Evolutionary conservation across 768 basidiomycete genomes (phyloP), one percentile per base, ranked within the genome.

Genomic region (Boletus tylopilopsis): DNA sequence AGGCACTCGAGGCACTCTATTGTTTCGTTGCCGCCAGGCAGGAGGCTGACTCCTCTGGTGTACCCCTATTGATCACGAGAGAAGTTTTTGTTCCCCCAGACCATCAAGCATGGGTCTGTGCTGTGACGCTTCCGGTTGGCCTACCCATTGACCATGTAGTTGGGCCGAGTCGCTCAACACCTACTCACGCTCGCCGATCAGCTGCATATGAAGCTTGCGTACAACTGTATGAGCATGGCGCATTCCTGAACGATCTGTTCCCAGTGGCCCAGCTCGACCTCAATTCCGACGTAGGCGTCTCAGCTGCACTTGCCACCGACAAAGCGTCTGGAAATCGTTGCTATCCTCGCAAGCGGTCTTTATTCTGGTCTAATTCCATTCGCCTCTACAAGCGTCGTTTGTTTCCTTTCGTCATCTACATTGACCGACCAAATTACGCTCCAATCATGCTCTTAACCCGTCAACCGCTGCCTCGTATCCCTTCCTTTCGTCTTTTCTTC

Each of bases 371-470:
- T 12, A 77, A 79, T 55, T 63, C 71, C 49, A 58, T 42, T 56
- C 61, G 60, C 45, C 50, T 51, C 61, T 16, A 58, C 52, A n/a
- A 53, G 24, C 32, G 44, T 53, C 27, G 53, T 57, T 22, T 61
- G 48, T 48, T 62, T 44, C 60, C 73, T 8, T 64, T 87, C 27
- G 68, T 90, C 34, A 62, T 72, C 42, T 63, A 64, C 11, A 55
- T 67, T 18, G 66, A 64, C 23, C 59, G 61, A 22, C 64, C 69
- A 45, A 52, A 68, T n/a, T 77, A 80, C 55, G 76, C 75, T 11
- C 83, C 87, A 4, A 68, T 93, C 47, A 62, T 81, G 16, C 62
- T 93, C 30, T 71, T 93, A 34, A 87, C 88, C 8, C 76, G 83
- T 38, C 71, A 74, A 22, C 85, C 87, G 15, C 69, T 91, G 7